These are phyloP conservation scores for Galerina marginata DNA, from an alignment of 768 basidiomycete species.

Conservation along the genomic window DNA sequence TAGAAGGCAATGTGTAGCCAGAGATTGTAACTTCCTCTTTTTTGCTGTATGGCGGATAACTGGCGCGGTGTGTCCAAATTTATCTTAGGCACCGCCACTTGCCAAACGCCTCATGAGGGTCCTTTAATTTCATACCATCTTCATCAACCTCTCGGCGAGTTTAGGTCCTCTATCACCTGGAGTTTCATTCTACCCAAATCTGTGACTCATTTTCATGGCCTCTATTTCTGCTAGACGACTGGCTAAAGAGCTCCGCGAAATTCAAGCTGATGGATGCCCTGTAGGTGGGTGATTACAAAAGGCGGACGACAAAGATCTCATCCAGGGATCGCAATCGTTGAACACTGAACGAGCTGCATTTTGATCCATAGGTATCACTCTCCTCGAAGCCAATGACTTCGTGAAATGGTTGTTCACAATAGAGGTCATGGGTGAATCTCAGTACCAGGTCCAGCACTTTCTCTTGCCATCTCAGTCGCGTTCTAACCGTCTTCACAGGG, in stretches of 20 bases:
- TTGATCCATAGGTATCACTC: constrained; percentile 61
- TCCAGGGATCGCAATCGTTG: background rate
- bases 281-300: constrained; percentile 49
- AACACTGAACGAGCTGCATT: constrained; percentile 1
- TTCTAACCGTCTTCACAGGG: constrained; percentile 46
- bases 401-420: constrained; percentile 79
- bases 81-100: background rate
- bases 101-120: background rate
- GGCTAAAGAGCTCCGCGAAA: constrained; percentile 73
- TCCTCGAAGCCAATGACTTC: constrained; percentile 79
- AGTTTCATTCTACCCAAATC: background rate
- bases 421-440: constrained; percentile 83
- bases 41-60: too few relatives aligned
- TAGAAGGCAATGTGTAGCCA: too few relatives aligned
- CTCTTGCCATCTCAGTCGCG: background rate
- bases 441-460: constrained; percentile 57
- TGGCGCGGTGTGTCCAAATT: background rate
- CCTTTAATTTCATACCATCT: background rate
- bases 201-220: constrained; percentile 45
- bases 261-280: constrained; percentile 68
- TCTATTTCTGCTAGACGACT: constrained; percentile 69
- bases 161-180: background rate
- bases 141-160: background rate
- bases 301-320: background rate
- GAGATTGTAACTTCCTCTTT: too few relatives aligned